A percentile compares a stretch with the other conserved stretches of the same genome.
Evolutionary conservation across 2,329 filamentous ascomycete species (phyloP).

Genomic region (Ustulina deusta): DNA sequence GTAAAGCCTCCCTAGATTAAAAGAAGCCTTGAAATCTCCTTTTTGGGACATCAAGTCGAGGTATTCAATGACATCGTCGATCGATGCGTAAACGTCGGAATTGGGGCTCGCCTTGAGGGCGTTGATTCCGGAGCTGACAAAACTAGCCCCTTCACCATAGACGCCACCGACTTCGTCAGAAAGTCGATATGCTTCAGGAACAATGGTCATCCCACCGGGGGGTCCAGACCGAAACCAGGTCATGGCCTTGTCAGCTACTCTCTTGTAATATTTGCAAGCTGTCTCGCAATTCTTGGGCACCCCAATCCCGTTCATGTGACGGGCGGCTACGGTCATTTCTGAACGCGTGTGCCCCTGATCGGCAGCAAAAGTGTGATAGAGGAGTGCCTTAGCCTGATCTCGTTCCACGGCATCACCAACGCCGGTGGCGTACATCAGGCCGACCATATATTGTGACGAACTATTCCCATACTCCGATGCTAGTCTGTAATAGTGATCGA

Average conservation of each 20-base stretch:
- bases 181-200: conserved; percentile 83
- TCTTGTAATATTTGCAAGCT: conserved; percentile 89
- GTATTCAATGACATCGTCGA: conserved; percentile 96
- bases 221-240: conserved; percentile 88
- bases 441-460: conserved; percentile 95
- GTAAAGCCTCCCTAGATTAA: conserved; percentile 85
- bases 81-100: conserved; percentile 84
- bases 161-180: conserved; percentile 92
- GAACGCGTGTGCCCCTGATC: conserved; percentile 84
- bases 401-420: conserved; percentile 82
- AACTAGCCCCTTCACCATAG: conserved; percentile 95
- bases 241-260: conserved; percentile 92
- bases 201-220: conserved; percentile 84
- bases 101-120: conserved; percentile 78
- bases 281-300: conserved; percentile 87
- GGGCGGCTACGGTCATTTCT: conserved; percentile 92
- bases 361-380: conserved; percentile 96
- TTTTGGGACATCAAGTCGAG: conserved; percentile 90
- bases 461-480: conserved; percentile 84
- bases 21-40: conserved; percentile 87
- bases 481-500: conserved; percentile 82
- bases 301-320: conserved; percentile 86
- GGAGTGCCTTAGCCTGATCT: conserved; percentile 89
- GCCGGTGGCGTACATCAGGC: conserved; percentile 94
- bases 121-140: conserved; percentile 85